A percentile compares a stretch with the other conserved stretches of the same genome.
These are phyloP conservation scores for Kodamaea leandrae DNA, from an alignment of 805 yeast genomes.

Conservation along the genomic window DNA sequence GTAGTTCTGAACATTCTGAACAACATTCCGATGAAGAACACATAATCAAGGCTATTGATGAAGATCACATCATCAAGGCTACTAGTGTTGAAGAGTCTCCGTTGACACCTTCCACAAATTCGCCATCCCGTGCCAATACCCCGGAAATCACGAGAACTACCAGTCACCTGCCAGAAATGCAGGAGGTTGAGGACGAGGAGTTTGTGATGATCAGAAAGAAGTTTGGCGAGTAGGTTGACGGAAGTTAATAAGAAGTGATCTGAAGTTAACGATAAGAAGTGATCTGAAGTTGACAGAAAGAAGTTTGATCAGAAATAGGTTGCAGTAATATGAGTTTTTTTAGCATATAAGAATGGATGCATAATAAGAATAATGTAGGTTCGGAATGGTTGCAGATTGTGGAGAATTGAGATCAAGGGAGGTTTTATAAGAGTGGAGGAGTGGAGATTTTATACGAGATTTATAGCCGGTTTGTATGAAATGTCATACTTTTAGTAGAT, in stretches of 20 bases:
- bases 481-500: too few relatives aligned
- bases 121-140: neutral
- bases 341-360: too few relatives aligned
- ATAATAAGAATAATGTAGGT: too few relatives aligned
- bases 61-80: slow-evolving; percentile 5
- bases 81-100: slow-evolving; percentile 5
- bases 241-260: too few relatives aligned
- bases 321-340: neutral
- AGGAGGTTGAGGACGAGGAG: slow-evolving; percentile 29
- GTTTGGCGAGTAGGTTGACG: slow-evolving; percentile 11
- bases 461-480: too few relatives aligned
- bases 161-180: slow-evolving; percentile 22
- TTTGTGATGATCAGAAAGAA: slow-evolving; percentile 40
- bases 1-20: too few relatives aligned
- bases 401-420: neutral
- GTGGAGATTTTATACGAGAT: too few relatives aligned
- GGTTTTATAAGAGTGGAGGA: neutral
- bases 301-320: neutral
- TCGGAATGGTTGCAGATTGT: too few relatives aligned
- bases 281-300: too few relatives aligned
- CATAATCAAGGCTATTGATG: neutral
- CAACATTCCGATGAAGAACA: too few relatives aligned
- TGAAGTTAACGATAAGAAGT: too few relatives aligned
- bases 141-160: neutral
- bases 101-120: slow-evolving; percentile 2